Conservation (phyloP, 257 asterid genomes). For the Linderniella brevidens region DNA sequence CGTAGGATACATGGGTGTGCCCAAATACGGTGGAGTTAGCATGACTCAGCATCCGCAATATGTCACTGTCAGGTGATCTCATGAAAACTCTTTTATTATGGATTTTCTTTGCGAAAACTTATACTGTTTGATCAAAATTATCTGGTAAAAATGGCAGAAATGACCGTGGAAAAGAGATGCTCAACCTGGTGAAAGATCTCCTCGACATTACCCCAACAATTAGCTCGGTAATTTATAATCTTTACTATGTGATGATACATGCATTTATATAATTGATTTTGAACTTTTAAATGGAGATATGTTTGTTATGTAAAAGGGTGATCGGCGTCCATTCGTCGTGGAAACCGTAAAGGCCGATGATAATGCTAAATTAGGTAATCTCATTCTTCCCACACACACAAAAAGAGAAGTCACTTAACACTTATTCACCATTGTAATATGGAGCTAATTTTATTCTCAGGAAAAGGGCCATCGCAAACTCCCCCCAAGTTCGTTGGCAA, state of each 20-base stretch:
- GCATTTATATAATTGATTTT: not conserved
- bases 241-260: constrained; percentile 3
- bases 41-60: constrained; percentile 94
- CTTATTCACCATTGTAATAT: constrained; percentile 2
- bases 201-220: constrained; percentile 79
- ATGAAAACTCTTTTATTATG: constrained; percentile 5
- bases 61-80: constrained; percentile 69
- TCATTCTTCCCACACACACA: not conserved
- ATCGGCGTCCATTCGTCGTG: constrained; percentile 70
- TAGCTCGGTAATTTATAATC: constrained; percentile 36
- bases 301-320: constrained; percentile 37
- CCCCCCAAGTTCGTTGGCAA: constrained; percentile 77
- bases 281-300: not conserved
- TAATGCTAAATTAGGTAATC: constrained; percentile 70
- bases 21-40: constrained; percentile 72
- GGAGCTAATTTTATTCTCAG: constrained; percentile 16
- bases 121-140: not conserved
- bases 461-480: constrained; percentile 81
- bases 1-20: constrained; percentile 98
- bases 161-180: constrained; percentile 92
- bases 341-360: constrained; percentile 98
- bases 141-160: constrained; percentile 41
- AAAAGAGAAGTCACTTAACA: not conserved
- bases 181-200: constrained; percentile 73
- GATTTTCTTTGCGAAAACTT: constrained; percentile 2